Percentiles rank a stretch among this genome's conserved stretches.
Evolutionary conservation across 2,329 filamentous ascomycete genomes (phyloP).

Genomic region (Remersonia thermophila): DNA sequence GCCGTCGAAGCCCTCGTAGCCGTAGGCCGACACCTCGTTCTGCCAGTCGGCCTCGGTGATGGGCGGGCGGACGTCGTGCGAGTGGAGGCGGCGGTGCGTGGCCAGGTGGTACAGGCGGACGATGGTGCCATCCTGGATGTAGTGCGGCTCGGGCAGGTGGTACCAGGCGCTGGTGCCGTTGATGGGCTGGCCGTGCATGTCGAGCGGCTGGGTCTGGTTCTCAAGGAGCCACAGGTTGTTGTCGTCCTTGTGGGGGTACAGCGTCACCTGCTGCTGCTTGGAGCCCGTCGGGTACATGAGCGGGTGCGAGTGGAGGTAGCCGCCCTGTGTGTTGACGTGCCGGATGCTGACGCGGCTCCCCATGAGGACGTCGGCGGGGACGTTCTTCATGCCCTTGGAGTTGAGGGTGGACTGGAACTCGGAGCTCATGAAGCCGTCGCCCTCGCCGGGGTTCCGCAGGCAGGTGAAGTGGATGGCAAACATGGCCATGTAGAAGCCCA

Average conservation of each 20-base stretch:
- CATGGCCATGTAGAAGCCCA: constrained; percentile 90
- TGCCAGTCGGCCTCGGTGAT: constrained; percentile 87
- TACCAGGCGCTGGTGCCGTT: constrained; percentile 81
- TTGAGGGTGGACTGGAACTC: constrained; percentile 98
- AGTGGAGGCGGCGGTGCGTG: constrained; percentile 84
- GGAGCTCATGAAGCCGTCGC: constrained; percentile 98
- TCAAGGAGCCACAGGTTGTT: constrained; percentile 93
- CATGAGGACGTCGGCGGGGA: constrained; percentile 80
- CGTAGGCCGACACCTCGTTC: constrained; percentile 92
- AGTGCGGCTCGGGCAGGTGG: constrained; percentile 48
- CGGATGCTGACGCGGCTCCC: constrained; percentile 78
- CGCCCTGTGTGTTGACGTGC: constrained; percentile 94
- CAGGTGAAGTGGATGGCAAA: constrained; percentile 94
- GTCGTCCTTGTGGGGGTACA: constrained; percentile 98
- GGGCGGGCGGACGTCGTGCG: constrained; percentile 82
- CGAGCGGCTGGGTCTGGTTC: constrained; percentile 88
- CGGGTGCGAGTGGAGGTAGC: constrained; percentile 90
- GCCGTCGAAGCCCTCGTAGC: constrained; percentile 90
- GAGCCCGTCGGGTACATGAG: constrained; percentile 97
- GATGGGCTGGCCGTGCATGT: constrained; percentile 60
- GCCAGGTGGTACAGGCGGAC: constrained; percentile 72
- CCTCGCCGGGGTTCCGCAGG: constrained; percentile 87
- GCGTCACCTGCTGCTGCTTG: constrained; percentile 96
- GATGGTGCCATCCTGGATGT: constrained; percentile 67
- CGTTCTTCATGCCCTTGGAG: constrained; percentile 90